phyloP scores from a whole-genome alignment of 2,329 filamentous ascomycete genomes.

The Neofusicoccum kwambonambiense region DNA sequence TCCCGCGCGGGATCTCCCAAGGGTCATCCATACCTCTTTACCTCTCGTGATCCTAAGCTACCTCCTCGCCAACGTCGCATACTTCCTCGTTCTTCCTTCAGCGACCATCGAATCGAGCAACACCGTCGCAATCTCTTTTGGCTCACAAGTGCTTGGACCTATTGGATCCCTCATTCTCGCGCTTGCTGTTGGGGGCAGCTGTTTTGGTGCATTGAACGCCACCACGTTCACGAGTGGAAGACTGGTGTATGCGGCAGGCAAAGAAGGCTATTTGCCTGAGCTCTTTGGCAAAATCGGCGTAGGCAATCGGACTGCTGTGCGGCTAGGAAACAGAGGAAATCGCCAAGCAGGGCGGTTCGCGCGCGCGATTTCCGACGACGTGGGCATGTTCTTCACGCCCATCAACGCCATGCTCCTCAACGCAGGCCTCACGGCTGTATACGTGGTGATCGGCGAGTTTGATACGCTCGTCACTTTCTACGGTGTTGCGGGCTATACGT shows the following conservation, averaged over 20 bases:
- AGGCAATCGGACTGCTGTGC: constrained; percentile 43
- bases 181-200: constrained; percentile 84
- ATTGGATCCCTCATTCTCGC: constrained; percentile 80
- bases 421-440: constrained; percentile 66
- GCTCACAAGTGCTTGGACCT: constrained; percentile 82
- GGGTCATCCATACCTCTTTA: constrained; percentile 95
- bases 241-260: constrained; percentile 88
- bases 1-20: constrained; percentile 81
- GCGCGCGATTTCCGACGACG: constrained; percentile 56
- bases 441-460: constrained; percentile 87
- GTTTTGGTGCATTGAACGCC: constrained; percentile 92
- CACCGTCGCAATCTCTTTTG: constrained; percentile 94
- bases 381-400: constrained; percentile 88
- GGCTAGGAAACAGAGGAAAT: constrained; percentile 23
- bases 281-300: constrained; percentile 83
- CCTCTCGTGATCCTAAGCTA: constrained; percentile 90
- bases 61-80: constrained; percentile 85
- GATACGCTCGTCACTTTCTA: constrained; percentile 92
- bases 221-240: constrained; percentile 91
- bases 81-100: constrained; percentile 88
- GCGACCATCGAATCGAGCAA: constrained; percentile 81
- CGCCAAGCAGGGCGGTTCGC: neutral
- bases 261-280: constrained; percentile 87
- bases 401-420: constrained; percentile 89
- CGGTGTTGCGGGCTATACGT: constrained; percentile 93